These are phyloP conservation scores for Myxozyma vanderwaltii DNA, from an alignment of 805 yeast genomes.

Conservation along the genomic window DNA sequence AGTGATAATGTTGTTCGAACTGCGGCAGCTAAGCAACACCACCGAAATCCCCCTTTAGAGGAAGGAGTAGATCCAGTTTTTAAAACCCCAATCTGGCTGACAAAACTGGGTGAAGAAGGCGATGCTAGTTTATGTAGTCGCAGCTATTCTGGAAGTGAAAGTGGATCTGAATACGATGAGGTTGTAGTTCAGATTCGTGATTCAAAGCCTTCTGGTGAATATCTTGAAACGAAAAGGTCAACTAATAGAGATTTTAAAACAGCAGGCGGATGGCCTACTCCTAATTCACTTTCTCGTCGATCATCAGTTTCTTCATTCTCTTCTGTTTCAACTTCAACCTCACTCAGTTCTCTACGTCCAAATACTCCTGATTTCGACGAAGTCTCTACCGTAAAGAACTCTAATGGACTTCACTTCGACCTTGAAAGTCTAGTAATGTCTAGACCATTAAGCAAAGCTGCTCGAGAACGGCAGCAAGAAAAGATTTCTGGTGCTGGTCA, in stretches of 20 bases:
- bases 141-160: neutral
- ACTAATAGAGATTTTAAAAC: neutral
- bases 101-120: neutral
- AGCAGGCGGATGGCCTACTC: neutral
- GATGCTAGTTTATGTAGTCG: neutral
- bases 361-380: neutral
- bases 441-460: neutral
- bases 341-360: conserved; percentile 4
- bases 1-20: conserved; percentile 5
- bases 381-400: neutral
- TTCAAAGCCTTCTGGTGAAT: too few species aligned
- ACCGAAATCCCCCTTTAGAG: neutral
- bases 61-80: conserved; percentile 1
- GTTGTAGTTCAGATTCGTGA: conserved; percentile 1
- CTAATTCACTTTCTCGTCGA: neutral
- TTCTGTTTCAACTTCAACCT: neutral
- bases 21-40: neutral
- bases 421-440: conserved; percentile 5
- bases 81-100: conserved; percentile 11
- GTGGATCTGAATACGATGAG: conserved; percentile 5
- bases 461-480: neutral
- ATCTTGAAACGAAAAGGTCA: neutral
- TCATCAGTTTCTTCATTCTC: neutral
- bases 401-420: neutral
- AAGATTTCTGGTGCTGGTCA: neutral